Evolutionary conservation across 306 rosid genomes (phyloP), one percentile per base, ranked within the genome.

Genomic region (Hippophae gyantsensis): DNA sequence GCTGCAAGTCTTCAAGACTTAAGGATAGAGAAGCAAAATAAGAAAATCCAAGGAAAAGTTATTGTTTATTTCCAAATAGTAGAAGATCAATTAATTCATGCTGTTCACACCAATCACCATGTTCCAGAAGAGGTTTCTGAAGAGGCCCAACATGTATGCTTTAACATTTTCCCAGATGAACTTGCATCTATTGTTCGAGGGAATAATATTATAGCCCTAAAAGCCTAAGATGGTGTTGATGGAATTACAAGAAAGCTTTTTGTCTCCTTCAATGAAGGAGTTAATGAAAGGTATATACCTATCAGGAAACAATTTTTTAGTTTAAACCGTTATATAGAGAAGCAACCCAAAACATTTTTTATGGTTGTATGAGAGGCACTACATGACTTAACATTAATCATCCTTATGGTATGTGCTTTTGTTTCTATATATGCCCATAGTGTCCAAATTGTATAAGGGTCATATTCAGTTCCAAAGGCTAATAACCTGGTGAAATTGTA

Each of bases 401-500:
- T 88, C 72, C 96, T 88, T 54, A 80, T 88, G 84, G 83, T 82
- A 42, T 92, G 96, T 72, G 96, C 96, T 26, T 47, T 81, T 66
- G 86, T 84, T 54, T 88, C 99, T 63, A 65, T 92, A 58, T 88
- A 88, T 71, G 99, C n/a, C n/a, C n/a, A n/a, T n/a, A n/a, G n/a
- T n/a, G n/a, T n/a, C n/a, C n/a, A n/a, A n/a, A 92, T 75, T 96
- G 99, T 48, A 58, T 84, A 44, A 96, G 99, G 63, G 87, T 92
- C 78, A 13, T 92, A 74, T 59, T 92, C 26, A 85, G 99, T 75
- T n/a, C n/a, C n/a, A n/a, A n/a, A n/a, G n/a, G n/a, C n/a, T n/a
- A n/a, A n/a, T n/a, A n/a, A n/a, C n/a, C n/a, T n/a, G n/a, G n/a
- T n/a, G n/a, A n/a, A n/a, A n/a, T n/a, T n/a, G n/a, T n/a, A n/a